Evolutionary conservation across 305 asterid genomes (phyloP), one percentile per base, ranked within the genome.

Genomic region (Fraxinus latifolia): DNA sequence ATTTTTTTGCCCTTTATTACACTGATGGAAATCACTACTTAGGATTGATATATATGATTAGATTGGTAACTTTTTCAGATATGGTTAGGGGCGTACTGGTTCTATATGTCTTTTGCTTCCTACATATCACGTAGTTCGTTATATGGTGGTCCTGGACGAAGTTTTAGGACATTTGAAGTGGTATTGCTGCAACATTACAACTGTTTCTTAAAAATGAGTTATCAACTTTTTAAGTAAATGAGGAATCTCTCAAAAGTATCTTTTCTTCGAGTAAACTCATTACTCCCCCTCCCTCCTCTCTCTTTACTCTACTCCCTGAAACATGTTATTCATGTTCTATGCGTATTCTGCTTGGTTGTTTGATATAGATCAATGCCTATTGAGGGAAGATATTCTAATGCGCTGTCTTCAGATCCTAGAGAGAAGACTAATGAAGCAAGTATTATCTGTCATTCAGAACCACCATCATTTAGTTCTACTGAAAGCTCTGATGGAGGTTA

Each of bases 401-500:
- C 84, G 83, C 83, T 83, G 60, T 78, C 88, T 55, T 29, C 85
- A 62, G 85, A 77, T 80, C 81, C 84, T 77, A 84, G 60, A 81
- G 91, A 90, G 74, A 90, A 84, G 87, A 82, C 77, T 27, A 84
- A 83, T 83, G 94, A 86, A 86, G 89, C 88, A 76, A 89, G 84
- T 80, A 81, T 86, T 65, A 83, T 89, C 73, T 86, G 79, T 87
- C 90, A 87, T 88, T 92, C 95, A 60, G 84, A 90, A 74, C 91
- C 90, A 27, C 90, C 94, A 17, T 90, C 97, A 29, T 86, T 88
- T 85, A 88, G 94, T 82, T 92, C 93, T 55, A 89, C 92, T 36
- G 95, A 91, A 85, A 92, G 95, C 90, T 90, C 94, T 0, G 91
- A 90, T 86, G 94, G 95, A 88, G 97, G 97, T 91, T 89, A 80